phyloP scores from a whole-genome alignment of 2,329 filamentous ascomycete species.

The Cordyceps farinosa region DNA sequence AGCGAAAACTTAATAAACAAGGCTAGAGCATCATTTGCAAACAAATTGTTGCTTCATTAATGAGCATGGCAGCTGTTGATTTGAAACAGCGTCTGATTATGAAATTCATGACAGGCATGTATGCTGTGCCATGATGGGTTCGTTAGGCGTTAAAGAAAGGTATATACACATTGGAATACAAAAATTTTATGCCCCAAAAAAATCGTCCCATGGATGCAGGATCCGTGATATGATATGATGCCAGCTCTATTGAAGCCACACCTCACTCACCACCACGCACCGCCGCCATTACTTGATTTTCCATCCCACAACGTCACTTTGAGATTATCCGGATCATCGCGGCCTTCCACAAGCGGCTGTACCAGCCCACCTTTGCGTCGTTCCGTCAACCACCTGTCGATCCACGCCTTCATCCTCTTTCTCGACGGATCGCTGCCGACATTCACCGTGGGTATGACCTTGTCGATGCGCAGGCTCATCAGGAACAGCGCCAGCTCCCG shows the following conservation, averaged over 20 bases:
- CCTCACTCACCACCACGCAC: slow-evolving; percentile 39
- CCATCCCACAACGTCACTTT: slow-evolving; percentile 37
- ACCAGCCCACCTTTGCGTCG: slow-evolving; percentile 53
- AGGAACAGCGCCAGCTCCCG: slow-evolving; percentile 91
- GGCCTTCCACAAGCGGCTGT: slow-evolving; percentile 39
- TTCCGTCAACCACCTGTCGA: slow-evolving; percentile 59
- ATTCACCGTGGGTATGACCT: slow-evolving; percentile 91
- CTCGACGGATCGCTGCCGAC: slow-evolving; percentile 57
- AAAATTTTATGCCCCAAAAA: slow-evolving; percentile 6
- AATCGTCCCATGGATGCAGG: background rate
- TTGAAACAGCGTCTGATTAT: slow-evolving; percentile 1
- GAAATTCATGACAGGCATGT: slow-evolving; percentile 6
- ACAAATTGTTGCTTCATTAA: background rate
- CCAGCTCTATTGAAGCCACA: background rate
- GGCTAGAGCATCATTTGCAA: background rate
- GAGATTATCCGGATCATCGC: slow-evolving; percentile 30
- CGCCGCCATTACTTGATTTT: slow-evolving; percentile 36
- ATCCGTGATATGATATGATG: background rate
- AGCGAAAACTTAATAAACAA: background rate
- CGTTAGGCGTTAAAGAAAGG: slow-evolving; percentile 16
- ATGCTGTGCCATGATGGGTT: slow-evolving; percentile 16
- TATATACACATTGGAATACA: slow-evolving; percentile 17
- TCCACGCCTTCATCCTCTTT: slow-evolving; percentile 62
- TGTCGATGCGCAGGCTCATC: slow-evolving; percentile 80
- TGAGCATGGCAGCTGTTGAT: slow-evolving; percentile 6